Percentiles rank a stretch among this genome's conserved stretches.
phyloP scores from a whole-genome alignment of 2,329 filamentous ascomycete genomes.

The Atkinsonella hypoxylon region DNA sequence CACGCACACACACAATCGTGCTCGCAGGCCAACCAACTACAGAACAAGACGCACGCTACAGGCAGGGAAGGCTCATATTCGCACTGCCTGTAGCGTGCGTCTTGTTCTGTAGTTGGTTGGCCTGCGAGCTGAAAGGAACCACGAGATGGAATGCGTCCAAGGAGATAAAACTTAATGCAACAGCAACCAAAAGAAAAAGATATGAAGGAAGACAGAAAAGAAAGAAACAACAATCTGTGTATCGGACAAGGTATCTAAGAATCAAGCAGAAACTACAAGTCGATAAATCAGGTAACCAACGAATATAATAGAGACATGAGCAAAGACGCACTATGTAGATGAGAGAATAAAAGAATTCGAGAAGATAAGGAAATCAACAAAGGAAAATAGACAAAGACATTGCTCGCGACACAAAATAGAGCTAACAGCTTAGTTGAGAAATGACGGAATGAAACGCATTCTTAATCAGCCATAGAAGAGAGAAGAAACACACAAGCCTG shows the following conservation, averaged over 20 bases:
- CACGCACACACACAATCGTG: neutral
- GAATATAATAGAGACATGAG: conserved; percentile 13
- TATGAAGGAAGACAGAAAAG: neutral
- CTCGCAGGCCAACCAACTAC: conserved; percentile 3
- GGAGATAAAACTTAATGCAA: neutral
- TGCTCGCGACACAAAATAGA: neutral
- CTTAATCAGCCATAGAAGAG: neutral
- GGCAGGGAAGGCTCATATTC: neutral
- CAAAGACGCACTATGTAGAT: conserved; percentile 12
- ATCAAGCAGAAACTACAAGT: conserved; percentile 13
- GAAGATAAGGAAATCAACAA: neutral
- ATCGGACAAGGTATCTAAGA: conserved; percentile 51
- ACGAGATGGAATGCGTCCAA: neutral
- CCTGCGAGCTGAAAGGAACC: neutral
- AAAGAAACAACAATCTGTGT: conserved; percentile 25
- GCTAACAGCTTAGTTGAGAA: neutral
- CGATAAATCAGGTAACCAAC: conserved; percentile 11
- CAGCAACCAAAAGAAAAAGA: neutral
- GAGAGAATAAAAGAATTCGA: conserved; percentile 7
- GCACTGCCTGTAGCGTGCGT: neutral
- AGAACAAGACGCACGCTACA: neutral
- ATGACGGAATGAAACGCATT: neutral
- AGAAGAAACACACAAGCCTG: neutral
- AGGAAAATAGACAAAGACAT: neutral
- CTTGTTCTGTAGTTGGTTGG: conserved; percentile 3